Base-by-base conservation (phyloP, 306 rosid species). In the Medicago lupulina region DNA sequence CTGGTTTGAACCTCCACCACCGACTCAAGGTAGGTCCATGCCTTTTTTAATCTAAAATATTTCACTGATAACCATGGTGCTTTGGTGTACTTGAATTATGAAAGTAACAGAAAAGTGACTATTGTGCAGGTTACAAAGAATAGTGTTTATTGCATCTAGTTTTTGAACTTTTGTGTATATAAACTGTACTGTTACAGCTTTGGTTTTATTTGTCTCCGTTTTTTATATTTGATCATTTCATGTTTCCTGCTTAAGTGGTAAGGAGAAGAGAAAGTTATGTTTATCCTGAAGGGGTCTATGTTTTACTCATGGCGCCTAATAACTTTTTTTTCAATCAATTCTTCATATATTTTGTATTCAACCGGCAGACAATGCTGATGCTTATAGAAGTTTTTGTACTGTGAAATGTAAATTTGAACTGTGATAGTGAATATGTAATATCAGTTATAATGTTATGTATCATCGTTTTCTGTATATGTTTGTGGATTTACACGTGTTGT, bases 1-100 rank as follows among this genome's bases (percentile, higher is more conserved):
- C 23, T 96, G 97, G 99, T 92, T 89, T 76, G 76, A 82, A 87
- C 88, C 97, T 79, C 97, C 96, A 6, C 89, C 90, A 40, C 87
- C 86, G 64, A 81, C 97, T 84, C 90, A 50, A 80, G 99, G 99
- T 96, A 84, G 72, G 53, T 86, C 80, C 68, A 39, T 19, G 57
- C 23, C 47, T 19, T 31, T 64, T 10, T 19, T 25, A 15, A 75
- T 50, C 39, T 80, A 68, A 57, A 51, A 40, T 69, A 62, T 69
- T 38, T 38, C 0, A 28, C 16, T 70, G 18, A 64, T 18, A 41
- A 71, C 75, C 63, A 39, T 28, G 67, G 46, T 55, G 72, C 67
- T 67, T 67, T 79, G 55, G 36, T 46, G 78, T 77, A 14, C 60
- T 55, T 78, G 62, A 55, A 21, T 55, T 55, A 13, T 57, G 50